A percentile compares a stretch with the other conserved stretches of the same genome.
Evolutionary conservation across 2,329 filamentous ascomycete species (phyloP).

Genomic region (Canariomyces notabilis): DNA sequence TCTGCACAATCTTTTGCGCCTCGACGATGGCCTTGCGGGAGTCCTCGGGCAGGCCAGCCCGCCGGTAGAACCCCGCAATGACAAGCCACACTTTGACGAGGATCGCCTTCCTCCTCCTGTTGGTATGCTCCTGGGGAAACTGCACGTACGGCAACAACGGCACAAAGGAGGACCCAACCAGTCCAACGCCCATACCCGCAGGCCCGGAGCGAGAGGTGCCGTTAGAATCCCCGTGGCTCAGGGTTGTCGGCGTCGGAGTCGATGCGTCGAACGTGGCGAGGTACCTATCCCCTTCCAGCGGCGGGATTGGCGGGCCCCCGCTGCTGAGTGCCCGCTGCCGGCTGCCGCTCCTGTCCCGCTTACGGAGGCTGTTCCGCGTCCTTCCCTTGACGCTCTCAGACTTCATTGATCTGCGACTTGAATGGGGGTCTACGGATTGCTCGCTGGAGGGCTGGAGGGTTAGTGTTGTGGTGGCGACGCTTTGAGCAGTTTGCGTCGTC

Average conservation of each 20-base stretch:
- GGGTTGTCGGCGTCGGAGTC: background rate
- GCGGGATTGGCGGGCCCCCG: slow-evolving; percentile 38
- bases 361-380: slow-evolving; percentile 50
- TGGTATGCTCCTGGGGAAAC: slow-evolving; percentile 50
- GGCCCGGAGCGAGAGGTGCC: slow-evolving; percentile 5
- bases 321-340: slow-evolving; percentile 42
- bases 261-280: slow-evolving; percentile 44
- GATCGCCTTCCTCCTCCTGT: slow-evolving; percentile 45
- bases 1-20: slow-evolving; percentile 69
- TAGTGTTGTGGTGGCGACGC: slow-evolving; percentile 44
- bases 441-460: slow-evolving; percentile 74
- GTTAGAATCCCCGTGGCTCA: background rate
- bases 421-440: slow-evolving; percentile 38
- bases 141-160: slow-evolving; percentile 48
- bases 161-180: slow-evolving; percentile 41
- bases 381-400: slow-evolving; percentile 37
- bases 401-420: slow-evolving; percentile 32
- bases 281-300: slow-evolving; percentile 47
- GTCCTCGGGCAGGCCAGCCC: slow-evolving; percentile 75
- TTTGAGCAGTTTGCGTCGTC: slow-evolving; percentile 41
- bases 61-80: slow-evolving; percentile 81
- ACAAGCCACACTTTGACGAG: slow-evolving; percentile 84
- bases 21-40: slow-evolving; percentile 74
- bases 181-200: background rate
- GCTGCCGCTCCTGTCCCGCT: slow-evolving; percentile 47